Conservation (phyloP, 768 basidiomycete species). For the Tricholoma furcatifolium region DNA sequence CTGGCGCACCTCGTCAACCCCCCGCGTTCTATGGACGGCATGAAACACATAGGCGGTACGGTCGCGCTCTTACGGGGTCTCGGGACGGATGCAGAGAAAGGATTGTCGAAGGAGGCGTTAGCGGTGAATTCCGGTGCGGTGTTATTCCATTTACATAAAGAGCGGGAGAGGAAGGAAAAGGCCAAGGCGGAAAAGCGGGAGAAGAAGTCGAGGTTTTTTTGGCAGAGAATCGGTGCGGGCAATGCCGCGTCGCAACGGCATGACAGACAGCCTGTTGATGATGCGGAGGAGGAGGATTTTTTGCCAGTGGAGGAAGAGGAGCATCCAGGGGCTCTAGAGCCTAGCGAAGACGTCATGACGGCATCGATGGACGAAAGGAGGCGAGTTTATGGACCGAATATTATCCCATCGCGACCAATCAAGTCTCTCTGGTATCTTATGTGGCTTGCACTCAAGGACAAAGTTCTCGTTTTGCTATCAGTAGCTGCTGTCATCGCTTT, state of each 20-base stretch:
- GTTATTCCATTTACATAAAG: constrained; percentile 12
- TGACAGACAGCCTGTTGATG: constrained; percentile 20
- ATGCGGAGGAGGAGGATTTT: constrained; percentile 15
- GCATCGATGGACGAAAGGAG: constrained; percentile 61
- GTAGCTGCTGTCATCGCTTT: constrained; percentile 92
- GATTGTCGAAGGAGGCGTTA: constrained; percentile 33
- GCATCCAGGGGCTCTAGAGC: constrained; percentile 27
- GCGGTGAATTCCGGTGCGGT: constrained; percentile 13
- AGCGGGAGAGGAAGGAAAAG: constrained; percentile 10
- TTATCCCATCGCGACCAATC: constrained; percentile 65
- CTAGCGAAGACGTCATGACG: constrained; percentile 19
- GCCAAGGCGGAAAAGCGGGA: constrained; percentile 18
- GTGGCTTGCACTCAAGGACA: constrained; percentile 88
- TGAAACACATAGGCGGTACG: constrained; percentile 72
- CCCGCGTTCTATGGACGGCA: constrained; percentile 61
- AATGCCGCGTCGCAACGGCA: constrained; percentile 26
- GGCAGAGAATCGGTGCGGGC: constrained; percentile 19
- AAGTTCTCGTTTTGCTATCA: constrained; percentile 85
- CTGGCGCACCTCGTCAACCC: constrained; percentile 91
- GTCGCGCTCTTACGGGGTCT: constrained; percentile 67
- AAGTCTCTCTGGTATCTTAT: constrained; percentile 75
- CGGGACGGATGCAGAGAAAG: constrained; percentile 58
- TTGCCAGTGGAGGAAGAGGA: constrained; percentile 37
- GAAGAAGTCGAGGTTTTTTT: constrained; percentile 17
- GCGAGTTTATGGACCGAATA: constrained; percentile 73